These are phyloP conservation scores for Pulveroboletus frians DNA, from an alignment of 768 basidiomycete species.

Conservation along the genomic window DNA sequence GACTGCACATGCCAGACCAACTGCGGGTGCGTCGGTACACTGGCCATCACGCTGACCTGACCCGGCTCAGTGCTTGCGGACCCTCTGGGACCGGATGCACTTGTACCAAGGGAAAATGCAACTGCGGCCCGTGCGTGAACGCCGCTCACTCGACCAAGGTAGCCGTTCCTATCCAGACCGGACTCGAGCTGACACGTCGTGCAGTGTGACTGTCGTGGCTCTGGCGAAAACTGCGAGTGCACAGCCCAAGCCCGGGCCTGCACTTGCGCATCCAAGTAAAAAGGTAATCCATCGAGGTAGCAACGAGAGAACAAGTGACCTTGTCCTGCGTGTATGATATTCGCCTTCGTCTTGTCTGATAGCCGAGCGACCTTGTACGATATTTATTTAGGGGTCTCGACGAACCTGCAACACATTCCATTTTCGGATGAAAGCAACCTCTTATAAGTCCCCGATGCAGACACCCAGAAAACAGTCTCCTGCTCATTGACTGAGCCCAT, in stretches of 20 bases:
- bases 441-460: conserved; percentile 8
- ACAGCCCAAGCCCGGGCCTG: conserved; percentile 12
- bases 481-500: conserved; percentile 11
- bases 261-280: conserved; percentile 18
- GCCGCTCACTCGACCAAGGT: conserved; percentile 24
- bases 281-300: not conserved
- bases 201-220: conserved; percentile 23
- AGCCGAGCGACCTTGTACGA: conserved; percentile 9
- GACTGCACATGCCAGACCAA: conserved; percentile 27
- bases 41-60: not conserved
- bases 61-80: conserved; percentile 26
- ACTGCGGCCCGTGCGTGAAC: conserved; percentile 29
- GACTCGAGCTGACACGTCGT: not conserved
- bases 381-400: not conserved
- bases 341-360: not conserved
- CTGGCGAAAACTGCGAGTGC: conserved; percentile 16
- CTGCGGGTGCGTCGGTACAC: conserved; percentile 30
- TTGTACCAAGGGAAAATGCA: conserved; percentile 29
- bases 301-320: conserved; percentile 8
- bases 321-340: conserved; percentile 9
- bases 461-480: not conserved
- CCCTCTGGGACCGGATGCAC: conserved; percentile 28
- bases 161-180: not conserved
- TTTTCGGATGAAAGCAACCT: conserved; percentile 8
- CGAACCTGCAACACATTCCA: conserved; percentile 1